Evolutionary conservation across 768 basidiomycete species (phyloP), one percentile per base, ranked within the genome.

Genomic region (Leccinum ochraceum): DNA sequence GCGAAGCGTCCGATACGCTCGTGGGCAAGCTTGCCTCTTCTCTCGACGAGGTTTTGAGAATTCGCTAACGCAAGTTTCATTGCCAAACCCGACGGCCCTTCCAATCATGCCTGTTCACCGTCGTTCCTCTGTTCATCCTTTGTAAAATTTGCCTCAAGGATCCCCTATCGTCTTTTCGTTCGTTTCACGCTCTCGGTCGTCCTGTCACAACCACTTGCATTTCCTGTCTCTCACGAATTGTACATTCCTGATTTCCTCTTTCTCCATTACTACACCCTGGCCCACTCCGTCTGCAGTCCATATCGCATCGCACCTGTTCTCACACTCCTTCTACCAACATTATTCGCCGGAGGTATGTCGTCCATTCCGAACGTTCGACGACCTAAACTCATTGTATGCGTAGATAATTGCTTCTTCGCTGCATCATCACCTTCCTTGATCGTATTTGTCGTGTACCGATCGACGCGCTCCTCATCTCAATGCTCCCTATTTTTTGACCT

Each of bases 1-100:
- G 59, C 1, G 11, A 28, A 17, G 72, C 65, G 2, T 63, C 65
- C n/a, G 0, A 13, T 28, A 74, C 72, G 13, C 61, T 74, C 4
- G 59, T 74, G 8, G 74, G 72, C 28, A 62, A 65, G 53, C 51
- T 74, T 37, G 74, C 70, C 14, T 46, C 53, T 10, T 53, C 58
- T 6, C 42, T 68, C 22, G 42, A 26, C 22, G 32, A 24, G 11
- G 16, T 32, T 60, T 58, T 36, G n/a, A 16, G 20, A 22, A 26
- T 48, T 46, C 20, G 37, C 42, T 59, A 22, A 42, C 54, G 28
- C 59, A 51, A 60, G 28, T 55, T 51, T 13, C 49, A 37, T 60
- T 28, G 26, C 26, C 46, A 11, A 20, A 59, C 39, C 32, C 13
- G 52, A 61, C 56, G 30, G 11, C 42, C 24, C 54, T 57, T 57